A percentile compares a stretch with the other conserved stretches of the same genome.
These are phyloP conservation scores for Aspergillus vadensis DNA, from an alignment of 2,329 filamentous ascomycete species.

Conservation along the genomic window DNA sequence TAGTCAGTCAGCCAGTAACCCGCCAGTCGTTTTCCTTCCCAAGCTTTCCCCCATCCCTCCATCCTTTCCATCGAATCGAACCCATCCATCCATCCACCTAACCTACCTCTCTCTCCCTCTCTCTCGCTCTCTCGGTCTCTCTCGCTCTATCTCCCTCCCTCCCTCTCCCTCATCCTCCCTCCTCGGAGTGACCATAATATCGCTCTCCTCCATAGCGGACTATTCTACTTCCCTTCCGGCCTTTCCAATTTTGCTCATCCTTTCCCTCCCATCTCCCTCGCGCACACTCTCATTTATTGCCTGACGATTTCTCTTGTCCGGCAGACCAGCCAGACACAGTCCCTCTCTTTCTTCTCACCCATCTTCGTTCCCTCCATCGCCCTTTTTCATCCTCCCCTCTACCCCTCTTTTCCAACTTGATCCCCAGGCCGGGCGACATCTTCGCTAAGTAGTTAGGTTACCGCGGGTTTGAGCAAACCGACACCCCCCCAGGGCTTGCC, in stretches of 20 bases:
- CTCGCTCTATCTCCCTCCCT: conserved; percentile 1
- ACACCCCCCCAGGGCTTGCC: conserved; percentile 22
- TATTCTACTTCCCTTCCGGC: conserved; percentile 29
- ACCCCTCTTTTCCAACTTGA: background rate
- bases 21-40: background rate
- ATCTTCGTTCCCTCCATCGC: background rate
- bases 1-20: background rate
- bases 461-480: conserved; percentile 21
- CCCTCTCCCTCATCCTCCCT: background rate
- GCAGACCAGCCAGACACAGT: background rate
- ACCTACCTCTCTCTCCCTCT: too few relatives aligned
- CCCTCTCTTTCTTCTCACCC: background rate
- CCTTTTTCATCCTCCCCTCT: conserved; percentile 6
- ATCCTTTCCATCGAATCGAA: too few relatives aligned
- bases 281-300: conserved; percentile 9
- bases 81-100: background rate
- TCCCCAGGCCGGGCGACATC: background rate
- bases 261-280: conserved; percentile 10
- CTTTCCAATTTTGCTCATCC: conserved; percentile 18
- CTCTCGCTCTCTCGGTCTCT: background rate
- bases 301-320: background rate
- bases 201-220: conserved; percentile 18
- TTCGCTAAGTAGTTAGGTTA: conserved; percentile 13
- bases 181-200: background rate
- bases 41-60: background rate